Conservation (phyloP, 352 stramenopile genomes). For the Phytophthora pisi region DNA sequence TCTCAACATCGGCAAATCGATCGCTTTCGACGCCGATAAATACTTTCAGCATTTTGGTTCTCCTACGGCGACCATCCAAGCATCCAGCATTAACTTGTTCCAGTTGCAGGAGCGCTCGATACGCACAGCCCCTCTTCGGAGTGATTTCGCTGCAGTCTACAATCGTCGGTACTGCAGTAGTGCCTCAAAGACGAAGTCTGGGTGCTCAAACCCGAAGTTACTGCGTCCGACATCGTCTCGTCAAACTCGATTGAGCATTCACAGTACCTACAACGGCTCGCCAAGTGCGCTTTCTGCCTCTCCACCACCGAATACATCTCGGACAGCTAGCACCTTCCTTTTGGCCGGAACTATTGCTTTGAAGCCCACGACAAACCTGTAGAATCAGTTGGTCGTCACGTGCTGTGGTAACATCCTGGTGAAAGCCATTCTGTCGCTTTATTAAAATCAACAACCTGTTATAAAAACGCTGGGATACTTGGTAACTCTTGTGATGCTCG, state of each 20-base stretch:
- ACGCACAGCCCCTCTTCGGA: neutral
- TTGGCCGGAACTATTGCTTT: conserved; percentile 14
- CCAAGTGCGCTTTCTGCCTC: neutral
- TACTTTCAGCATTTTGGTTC: conserved; percentile 37
- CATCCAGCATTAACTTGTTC: conserved; percentile 8
- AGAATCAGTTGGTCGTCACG: neutral
- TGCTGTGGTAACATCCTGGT: neutral
- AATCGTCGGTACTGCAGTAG: conserved; percentile 1
- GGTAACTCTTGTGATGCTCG: neutral
- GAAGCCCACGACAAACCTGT: neutral
- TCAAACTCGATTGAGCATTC: conserved; percentile 12
- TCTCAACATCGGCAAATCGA: conserved; percentile 40
- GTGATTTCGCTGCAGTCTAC: neutral
- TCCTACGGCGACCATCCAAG: conserved; percentile 13
- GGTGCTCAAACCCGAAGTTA: conserved; percentile 19
- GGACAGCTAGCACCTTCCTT: conserved; percentile 7
- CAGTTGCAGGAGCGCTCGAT: conserved; percentile 2
- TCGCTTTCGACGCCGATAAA: conserved; percentile 33
- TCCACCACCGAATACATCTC: conserved; percentile 4
- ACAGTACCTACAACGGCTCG: neutral
- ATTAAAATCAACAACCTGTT: neutral
- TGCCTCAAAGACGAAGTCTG: conserved; percentile 6
- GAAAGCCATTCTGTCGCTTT: neutral
- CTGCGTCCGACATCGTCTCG: conserved; percentile 21
- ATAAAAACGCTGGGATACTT: neutral